Base-by-base conservation (phyloP, 1,284 basidiomycete genomes). In the Melampsora occidentalis region DNA sequence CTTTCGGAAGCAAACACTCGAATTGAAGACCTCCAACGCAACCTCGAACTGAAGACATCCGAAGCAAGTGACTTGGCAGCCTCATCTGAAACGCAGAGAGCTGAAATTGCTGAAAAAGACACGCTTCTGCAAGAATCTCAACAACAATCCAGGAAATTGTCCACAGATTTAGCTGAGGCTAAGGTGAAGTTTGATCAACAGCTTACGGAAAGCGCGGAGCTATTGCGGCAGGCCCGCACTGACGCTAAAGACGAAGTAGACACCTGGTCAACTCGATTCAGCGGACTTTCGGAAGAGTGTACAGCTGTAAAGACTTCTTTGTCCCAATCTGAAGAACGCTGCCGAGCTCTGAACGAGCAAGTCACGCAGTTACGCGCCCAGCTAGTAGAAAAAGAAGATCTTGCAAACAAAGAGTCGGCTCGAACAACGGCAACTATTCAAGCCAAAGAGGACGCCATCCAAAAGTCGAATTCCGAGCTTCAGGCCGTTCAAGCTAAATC, bases 61-160 rank as follows among this genome's bases (percentile, higher is more conserved):
- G 65, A 76, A 63, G 66, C 28, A 31, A 25, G 67, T 61, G 35
- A 61, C n/a, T 67, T 76, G 42, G 20, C 57, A 12, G 33, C 53
- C 61, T 68, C 72, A 42, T 33, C 46, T 65, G 39, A 69, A 39
- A 31, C 66, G 1, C 33, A 61, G 39, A 64, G 22, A 39, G 59
- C 25, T 61, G 49, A 65, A 39, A 42, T 46, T 20, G 28, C 39
- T 16, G 65, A 76, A n/a, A 10, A 59, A 7, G 57, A 68, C 31
- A 16, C 16, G 12, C 57, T 76, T 28, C 59, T 68, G 20, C 22
- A 42, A 51, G 35, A 76, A 7, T 61, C 65, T 14, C 61, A 62
- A 61, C 48, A 33, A n/a, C 22, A 59, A 59, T 59, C 57, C 28
- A 59, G 12, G 20, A 22, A 59, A 28, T 16, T 59, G 6, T 59